Base-by-base conservation (phyloP, 441 rosid species). In the Flueggea neowawraea region DNA sequence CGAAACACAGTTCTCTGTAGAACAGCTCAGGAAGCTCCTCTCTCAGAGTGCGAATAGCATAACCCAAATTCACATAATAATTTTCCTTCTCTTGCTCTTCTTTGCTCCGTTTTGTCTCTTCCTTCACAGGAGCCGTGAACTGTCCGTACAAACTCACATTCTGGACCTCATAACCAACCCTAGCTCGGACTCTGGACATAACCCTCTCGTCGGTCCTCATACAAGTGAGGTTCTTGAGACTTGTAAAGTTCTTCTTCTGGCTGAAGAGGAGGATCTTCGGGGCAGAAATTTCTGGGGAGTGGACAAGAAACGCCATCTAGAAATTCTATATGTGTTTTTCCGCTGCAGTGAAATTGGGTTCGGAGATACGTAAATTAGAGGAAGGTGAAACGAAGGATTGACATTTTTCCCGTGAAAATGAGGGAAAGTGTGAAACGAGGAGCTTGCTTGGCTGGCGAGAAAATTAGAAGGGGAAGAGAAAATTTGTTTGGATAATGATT, bases 51-150 rank as follows among this genome's bases (percentile, higher is more conserved):
- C 89, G 85, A 69, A 90, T 84, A 16, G 95, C 98, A 59, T 85
- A 78, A 16, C 97, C 97, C 83, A 86, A 75, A 48, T 90, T 93
- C 28, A 86, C 81, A 57, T 86, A 80, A 60, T 83, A 93, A 69
- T 79, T 73, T 67, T 72, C 84, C 74, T 79, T 85, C 74, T 88
- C 85, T 57, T 89, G 96, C 71, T 80, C 95, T 59, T 87, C 86
- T 58, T 73, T 67, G 31, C 70, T 75, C 65, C 57, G 56, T 62
- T 78, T 56, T 41, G 63, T 67, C 57, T 58, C 80, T 62, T 61
- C 81, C 77, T 81, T 82, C 61, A 82, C 93, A 16, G 84, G 79
- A 73, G 84, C 81, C 3, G 91, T 75, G 61, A 80, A 88, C 17
- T 70, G 81, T 10, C 85, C 80, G 41, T 75, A 72, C 64, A 80